These are phyloP conservation scores for Hemileccinum impolitum DNA, from an alignment of 768 basidiomycete species.

Conservation along the genomic window DNA sequence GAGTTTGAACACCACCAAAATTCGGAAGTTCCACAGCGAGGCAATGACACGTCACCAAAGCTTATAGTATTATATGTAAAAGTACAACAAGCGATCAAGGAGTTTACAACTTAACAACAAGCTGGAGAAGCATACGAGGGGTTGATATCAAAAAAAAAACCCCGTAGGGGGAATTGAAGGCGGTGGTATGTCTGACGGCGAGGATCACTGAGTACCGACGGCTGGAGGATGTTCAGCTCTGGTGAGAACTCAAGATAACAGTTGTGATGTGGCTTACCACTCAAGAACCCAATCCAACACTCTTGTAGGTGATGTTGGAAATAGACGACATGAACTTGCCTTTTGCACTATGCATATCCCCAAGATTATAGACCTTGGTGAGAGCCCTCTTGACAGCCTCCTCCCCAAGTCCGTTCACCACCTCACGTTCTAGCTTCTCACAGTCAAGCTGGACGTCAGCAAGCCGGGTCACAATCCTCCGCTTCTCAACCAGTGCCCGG, in stretches of 20 bases:
- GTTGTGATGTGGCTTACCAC: background rate
- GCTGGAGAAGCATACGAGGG: no score
- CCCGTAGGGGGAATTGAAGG: no score
- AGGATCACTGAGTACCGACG: background rate
- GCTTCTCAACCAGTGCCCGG: background rate
- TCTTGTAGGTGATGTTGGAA: background rate
- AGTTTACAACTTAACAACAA: no score
- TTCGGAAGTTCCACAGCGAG: no score
- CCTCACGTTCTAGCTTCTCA: background rate
- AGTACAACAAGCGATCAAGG: no score
- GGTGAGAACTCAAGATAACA: background rate
- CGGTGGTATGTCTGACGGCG: no score
- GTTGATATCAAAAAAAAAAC: no score
- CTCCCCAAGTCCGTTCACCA: background rate
- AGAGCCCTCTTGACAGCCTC: background rate
- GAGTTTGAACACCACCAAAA: no score
- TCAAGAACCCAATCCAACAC: background rate
- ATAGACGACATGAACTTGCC: background rate
- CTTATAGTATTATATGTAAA: no score
- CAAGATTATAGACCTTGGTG: background rate
- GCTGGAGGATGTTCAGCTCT: background rate
- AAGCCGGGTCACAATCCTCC: background rate
- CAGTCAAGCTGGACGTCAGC: background rate
- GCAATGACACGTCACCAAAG: no score
- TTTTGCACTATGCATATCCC: background rate